Base-by-base conservation (phyloP, 2,329 filamentous ascomycete genomes). In the Pseudocercospora fuligena region DNA sequence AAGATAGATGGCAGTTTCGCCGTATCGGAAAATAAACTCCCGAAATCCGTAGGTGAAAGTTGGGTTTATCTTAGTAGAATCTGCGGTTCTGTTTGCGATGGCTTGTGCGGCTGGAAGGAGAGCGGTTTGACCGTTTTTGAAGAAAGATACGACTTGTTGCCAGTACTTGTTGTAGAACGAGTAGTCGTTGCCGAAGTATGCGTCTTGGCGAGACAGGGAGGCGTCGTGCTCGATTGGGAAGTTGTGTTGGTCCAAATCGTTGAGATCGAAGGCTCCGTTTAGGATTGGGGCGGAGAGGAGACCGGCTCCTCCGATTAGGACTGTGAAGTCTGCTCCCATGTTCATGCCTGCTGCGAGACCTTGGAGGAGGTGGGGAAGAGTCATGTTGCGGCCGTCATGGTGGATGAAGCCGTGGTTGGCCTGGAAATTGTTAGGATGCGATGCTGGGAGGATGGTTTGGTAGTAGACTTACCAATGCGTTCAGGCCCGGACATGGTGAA, bases 201-300 rank as follows among this genome's bases (percentile, higher is more conserved):
- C 73, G 63, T 81, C 78, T 9, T 73, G 68, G 33, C 79, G 72
- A 19, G 72, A 76, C 40, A 80, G 65, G 27, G 74, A 76, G 7
- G 73, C 77, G 63, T 80, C 78, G 69, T 80, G 78, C 70, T 80
- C 78, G 61, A 79, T 79, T 14, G 75, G 72, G 53, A 76, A 76
- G 66, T 78, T 76, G 68, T 80, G 74, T 46, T 72, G 65, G 49
- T 73, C 70, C 1, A 76, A 64, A 54, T 74, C 67, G 64, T 73
- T 66, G 23, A 76, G 66, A 49, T 73, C 69, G 68, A 76, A 76
- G 6, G 64, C 53, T 29, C 70, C 69, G 25, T 53, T 63, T 5
- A 71, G 53, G 6, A 66, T 63, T 43, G 72, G 51, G 0, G 70
- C 66, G 14, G 71, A 70, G 23, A 75, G 66, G 6, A 76, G 58